Conservation (phyloP, 1,284 basidiomycete genomes). For the Schizophyllum commune region DNA sequence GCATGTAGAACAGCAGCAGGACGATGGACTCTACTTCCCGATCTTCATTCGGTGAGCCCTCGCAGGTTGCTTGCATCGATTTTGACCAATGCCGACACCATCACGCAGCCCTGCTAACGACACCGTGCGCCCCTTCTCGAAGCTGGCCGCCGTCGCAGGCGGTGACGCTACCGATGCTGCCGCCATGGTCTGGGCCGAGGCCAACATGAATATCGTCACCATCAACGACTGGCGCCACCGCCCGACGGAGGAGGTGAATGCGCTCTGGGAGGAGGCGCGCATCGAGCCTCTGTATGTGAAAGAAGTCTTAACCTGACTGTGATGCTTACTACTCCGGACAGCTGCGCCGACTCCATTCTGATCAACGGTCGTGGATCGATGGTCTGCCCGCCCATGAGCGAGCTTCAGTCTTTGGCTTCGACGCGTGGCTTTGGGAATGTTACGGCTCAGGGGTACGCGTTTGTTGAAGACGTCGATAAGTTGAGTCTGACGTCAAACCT, state of each 20-base stretch:
- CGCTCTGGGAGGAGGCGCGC: constrained; percentile 1
- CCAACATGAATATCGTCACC: background rate
- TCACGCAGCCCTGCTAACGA: background rate
- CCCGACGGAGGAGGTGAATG: constrained; percentile 1
- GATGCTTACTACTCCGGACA: too few species aligned
- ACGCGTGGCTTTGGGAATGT: constrained; percentile 1
- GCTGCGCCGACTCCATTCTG: constrained; percentile 5
- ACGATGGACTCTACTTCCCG: constrained; percentile 5
- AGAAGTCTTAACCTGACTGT: too few species aligned
- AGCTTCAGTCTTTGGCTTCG: background rate
- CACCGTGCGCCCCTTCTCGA: background rate
- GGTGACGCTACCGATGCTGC: background rate
- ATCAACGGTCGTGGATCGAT: constrained; percentile 6
- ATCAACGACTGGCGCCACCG: constrained; percentile 7
- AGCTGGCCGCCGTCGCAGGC: background rate
- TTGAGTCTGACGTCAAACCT: background rate
- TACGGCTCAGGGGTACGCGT: constrained; percentile 1
- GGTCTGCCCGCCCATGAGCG: constrained; percentile 4
- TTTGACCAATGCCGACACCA: too few species aligned
- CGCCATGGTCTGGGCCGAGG: background rate
- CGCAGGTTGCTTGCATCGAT: background rate
- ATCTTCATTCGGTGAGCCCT: constrained; percentile 3
- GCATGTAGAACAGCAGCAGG: constrained; percentile 1
- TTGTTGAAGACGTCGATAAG: too few species aligned
- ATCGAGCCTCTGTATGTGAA: constrained; percentile 3